Conservation (phyloP, 2,329 filamentous ascomycete genomes). For the Aspergillus amoenus region DNA sequence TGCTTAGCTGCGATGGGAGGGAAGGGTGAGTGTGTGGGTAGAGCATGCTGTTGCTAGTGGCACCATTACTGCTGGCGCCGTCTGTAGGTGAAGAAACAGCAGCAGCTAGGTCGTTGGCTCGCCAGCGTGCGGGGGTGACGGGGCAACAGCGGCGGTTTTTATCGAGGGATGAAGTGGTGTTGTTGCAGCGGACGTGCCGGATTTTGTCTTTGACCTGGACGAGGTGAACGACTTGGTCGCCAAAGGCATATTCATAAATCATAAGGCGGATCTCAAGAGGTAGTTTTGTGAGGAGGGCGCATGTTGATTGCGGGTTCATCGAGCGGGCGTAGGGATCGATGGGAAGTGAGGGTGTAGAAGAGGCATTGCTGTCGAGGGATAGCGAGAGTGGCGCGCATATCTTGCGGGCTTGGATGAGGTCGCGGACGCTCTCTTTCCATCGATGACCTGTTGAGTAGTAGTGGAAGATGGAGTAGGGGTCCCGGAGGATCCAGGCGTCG, state of each 20-base stretch:
- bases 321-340: conserved; percentile 19
- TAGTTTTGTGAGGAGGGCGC: conserved; percentile 26
- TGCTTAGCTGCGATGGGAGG: conserved; percentile 26
- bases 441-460: conserved; percentile 37
- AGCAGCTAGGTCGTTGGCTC: conserved; percentile 11
- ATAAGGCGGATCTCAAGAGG: conserved; percentile 40
- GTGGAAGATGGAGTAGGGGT: conserved; percentile 41
- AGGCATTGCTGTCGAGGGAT: background rate
- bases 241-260: conserved; percentile 40
- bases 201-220: conserved; percentile 37
- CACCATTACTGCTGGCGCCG: conserved; percentile 16
- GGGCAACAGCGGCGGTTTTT: conserved; percentile 36
- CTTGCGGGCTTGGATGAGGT: conserved; percentile 35
- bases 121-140: conserved; percentile 32
- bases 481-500: conserved; percentile 39
- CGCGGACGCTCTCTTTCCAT: conserved; percentile 37
- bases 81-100: background rate
- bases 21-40: conserved; percentile 35
- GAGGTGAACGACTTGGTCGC: conserved; percentile 34
- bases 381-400: conserved; percentile 31
- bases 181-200: conserved; percentile 34
- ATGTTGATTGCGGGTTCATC: conserved; percentile 21
- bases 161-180: conserved; percentile 23
- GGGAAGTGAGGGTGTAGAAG: background rate
- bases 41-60: conserved; percentile 21